Base-by-base conservation (phyloP, 179 eudicot genomes). In the Patellifolia procumbens region DNA sequence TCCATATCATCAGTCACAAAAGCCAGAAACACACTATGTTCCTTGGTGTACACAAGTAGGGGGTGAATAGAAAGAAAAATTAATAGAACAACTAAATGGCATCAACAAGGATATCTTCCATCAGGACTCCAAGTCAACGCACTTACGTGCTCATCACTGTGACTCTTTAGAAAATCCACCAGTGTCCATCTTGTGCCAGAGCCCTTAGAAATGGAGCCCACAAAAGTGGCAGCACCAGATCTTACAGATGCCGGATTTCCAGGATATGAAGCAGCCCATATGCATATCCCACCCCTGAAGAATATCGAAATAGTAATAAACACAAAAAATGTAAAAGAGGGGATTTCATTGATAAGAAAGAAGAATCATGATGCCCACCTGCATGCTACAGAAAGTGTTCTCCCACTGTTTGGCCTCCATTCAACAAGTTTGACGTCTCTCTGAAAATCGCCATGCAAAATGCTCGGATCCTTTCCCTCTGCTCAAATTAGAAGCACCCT, bases 381-480 rank as follows among this genome's bases (percentile, higher is more conserved):
- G 98, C 99, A 93, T 55, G 98, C 96, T 66, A 93, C 97, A 63
- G 96, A 86, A 82, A 95, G 95, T 74, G 97, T 86, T 79, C 85
- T 91, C 79, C 99, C 99, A 35, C 93, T 92, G 85, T 95, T 93
- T 69, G 99, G 99, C 89, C 99, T 86, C 99, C 98, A 95, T 61
- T 91, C 97, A 72, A 93, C 85, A 82, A 87, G 85, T 73, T 89
- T 93, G 78, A 89, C 90, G 66, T 86, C 93, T 80, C 88, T 88
- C 78, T 91, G 99, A 55, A 86, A 88, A 52, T 93, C 99, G 68
- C 89, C 84, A 28, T 83, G 85, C 86, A 95, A 85, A 68, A 89
- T 86, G 75, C 92, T 91, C 39, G 93, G 88, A 26, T 90, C 88
- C 84, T 90, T 93, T 60, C 89, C 90, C 73, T 93, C 97, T 90